Evolutionary conservation across 768 basidiomycete species (phyloP), one percentile per base, ranked within the genome.

Genomic region (Chalciporus sphaerocephalus): DNA sequence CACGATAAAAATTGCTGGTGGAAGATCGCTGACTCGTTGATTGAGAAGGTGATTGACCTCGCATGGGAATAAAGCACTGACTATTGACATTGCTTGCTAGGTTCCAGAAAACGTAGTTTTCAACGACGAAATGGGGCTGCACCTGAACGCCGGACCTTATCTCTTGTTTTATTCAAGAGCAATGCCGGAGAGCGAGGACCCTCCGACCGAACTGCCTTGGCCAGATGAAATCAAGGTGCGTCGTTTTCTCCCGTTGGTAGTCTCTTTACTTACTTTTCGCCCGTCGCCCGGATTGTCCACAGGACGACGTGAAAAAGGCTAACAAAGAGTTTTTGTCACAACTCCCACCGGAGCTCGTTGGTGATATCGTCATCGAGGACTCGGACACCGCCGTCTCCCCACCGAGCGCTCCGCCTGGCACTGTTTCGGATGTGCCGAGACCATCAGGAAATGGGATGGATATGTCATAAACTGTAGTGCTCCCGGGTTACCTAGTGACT

Each of bases 91-190:
- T 23, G 21, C 17, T 42, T 15, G 8, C 3, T 42, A 91, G 87
- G 87, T 87, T 1, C 59, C 83, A 0, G 88, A 90, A 58, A 81
- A 83, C 27, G 68, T 68, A 0, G 86, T 87, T 9, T 65, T 90
- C 13, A 78, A 75, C 4, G 89, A 92, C 49, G 66, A 80, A 4
- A 71, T 78, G 4, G 89, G 90, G 0, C 64, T 90, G 24, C 87
- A 89, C 56, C 74, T 89, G 5, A 75, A 79, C 13, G 85, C 85
- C 16, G 89, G 89, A 1, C 87, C 89, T 1, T 89, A 85, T 61
- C 64, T 91, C 55, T 67, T 92, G n/a, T 61, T 92, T 27, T 92
- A 91, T 63, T 75, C 74, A 25, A 71, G 67, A 13, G 63, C 58
- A 2, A 18, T 69, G 2, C 50, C 65, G 6, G 56, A 54, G 35